Percentiles rank a stretch among this genome's conserved stretches.
phyloP scores from a whole-genome alignment of 2,329 filamentous ascomycete genomes.

The Aspergillus fructus region DNA sequence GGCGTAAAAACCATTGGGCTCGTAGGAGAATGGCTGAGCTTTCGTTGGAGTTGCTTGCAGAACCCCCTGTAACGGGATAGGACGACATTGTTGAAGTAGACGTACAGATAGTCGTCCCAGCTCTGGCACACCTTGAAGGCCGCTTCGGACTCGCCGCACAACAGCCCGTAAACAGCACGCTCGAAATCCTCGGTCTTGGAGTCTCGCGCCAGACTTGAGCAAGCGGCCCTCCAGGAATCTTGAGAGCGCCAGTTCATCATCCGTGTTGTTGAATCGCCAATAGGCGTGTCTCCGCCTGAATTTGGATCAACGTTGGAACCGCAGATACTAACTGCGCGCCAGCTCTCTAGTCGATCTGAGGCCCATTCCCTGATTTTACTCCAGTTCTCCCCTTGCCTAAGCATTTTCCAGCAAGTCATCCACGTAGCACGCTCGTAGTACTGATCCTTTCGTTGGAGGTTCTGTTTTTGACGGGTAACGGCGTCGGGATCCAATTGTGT shows the following conservation, averaged over 20 bases:
- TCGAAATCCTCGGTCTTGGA: conserved; percentile 74
- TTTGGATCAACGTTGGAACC: conserved; percentile 47
- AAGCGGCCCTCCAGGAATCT: conserved; percentile 39
- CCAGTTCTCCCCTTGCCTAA: conserved; percentile 77
- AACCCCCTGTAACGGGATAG: conserved; percentile 77
- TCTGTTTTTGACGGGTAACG: conserved; percentile 72
- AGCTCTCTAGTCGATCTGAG: conserved; percentile 78
- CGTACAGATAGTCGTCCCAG: conserved; percentile 86
- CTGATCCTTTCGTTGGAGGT: conserved; percentile 77
- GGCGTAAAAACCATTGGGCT: conserved; percentile 56
- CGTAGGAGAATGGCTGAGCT: conserved; percentile 54
- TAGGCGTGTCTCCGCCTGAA: conserved; percentile 28
- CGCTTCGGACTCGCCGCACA: conserved; percentile 79
- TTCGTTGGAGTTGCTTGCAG: conserved; percentile 44
- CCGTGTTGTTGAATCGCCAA: conserved; percentile 39
- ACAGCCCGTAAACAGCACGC: conserved; percentile 81
- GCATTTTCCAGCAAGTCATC: conserved; percentile 90
- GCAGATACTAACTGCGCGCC: conserved; percentile 82
- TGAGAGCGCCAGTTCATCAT: conserved; percentile 44
- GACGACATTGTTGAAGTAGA: conserved; percentile 82
- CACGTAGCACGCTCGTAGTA: conserved; percentile 89
- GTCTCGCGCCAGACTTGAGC: conserved; percentile 54
- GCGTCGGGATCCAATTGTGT: conserved; percentile 93
- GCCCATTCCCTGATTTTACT: conserved; percentile 81
- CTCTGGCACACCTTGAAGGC: conserved; percentile 73